Percentiles rank a stretch among this genome's conserved stretches.
Conservation (phyloP, 2,329 filamentous ascomycete genomes). For the Xylaria digitata region DNA sequence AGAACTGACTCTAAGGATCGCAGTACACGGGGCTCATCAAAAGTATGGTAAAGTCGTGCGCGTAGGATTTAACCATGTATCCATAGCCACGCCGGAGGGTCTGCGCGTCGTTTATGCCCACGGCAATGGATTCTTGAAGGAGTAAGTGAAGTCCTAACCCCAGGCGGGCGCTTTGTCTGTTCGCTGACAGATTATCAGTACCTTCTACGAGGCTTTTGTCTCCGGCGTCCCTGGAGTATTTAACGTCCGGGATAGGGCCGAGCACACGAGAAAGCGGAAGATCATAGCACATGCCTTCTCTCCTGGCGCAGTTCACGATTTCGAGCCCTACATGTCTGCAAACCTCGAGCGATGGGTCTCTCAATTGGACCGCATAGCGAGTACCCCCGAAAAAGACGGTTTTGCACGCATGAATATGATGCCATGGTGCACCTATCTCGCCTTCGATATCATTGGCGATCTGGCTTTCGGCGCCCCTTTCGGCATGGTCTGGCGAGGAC, state of each 20-base stretch:
- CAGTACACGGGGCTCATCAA: constrained; percentile 34
- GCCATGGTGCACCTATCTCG: constrained; percentile 34
- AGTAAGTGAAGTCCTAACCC: constrained; percentile 19
- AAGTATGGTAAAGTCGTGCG: constrained; percentile 32
- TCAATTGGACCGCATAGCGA: constrained; percentile 29
- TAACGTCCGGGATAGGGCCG: constrained; percentile 27
- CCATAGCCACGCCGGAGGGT: constrained; percentile 32
- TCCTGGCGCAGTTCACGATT: constrained; percentile 33
- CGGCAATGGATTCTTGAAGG: constrained; percentile 34
- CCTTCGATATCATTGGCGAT: constrained; percentile 36
- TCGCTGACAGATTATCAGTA: constrained; percentile 14
- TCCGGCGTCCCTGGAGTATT: constrained; percentile 32
- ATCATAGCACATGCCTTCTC: constrained; percentile 35
- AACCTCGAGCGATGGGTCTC: constrained; percentile 34
- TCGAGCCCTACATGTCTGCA: constrained; percentile 35
- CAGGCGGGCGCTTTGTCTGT: not conserved
- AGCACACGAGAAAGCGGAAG: constrained; percentile 35
- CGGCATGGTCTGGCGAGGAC: constrained; percentile 33
- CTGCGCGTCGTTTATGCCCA: constrained; percentile 34
- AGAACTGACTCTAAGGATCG: not conserved
- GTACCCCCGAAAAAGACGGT: constrained; percentile 15
- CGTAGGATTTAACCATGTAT: constrained; percentile 36
- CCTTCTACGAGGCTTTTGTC: constrained; percentile 34
- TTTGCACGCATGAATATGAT: constrained; percentile 31
- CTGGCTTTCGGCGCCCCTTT: constrained; percentile 33